Base-by-base conservation (phyloP, 768 basidiomycete species). In the Agrocybe pediades region DNA sequence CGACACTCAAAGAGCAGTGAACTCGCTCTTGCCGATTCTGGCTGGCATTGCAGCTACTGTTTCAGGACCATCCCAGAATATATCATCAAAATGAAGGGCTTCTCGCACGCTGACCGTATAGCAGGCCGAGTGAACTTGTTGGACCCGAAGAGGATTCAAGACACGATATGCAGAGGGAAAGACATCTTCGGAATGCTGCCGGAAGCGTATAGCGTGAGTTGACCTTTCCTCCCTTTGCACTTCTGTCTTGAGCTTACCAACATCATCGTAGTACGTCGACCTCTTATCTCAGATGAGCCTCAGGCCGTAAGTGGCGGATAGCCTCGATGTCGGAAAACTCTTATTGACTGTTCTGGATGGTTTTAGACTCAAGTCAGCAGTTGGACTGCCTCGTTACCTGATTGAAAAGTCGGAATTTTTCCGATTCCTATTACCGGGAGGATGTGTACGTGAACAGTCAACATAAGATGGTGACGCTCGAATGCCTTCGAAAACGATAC, bases 31-130 rank as follows among this genome's bases (percentile, higher is more conserved):
- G 80, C 82, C 19, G 83, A 87, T 63, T 70, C 83, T n/a, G 85
- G 84, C 1, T 87, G 84, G 84, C 84, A 87, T 60, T 86, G 84
- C 69, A 82, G 81, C 52, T 86, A 81, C 69, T 86, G 85, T 67
- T 87, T 86, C 75, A 72, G 79, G 41, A 77, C 79, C 11, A 71
- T 86, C 45, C 66, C 74, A 7, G 84, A 87, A 63, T 85, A 83
- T 57, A 68, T 75, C 23, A 71, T 77, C 62, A 85, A 85, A 69
- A 84, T 85, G 82, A 67, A 65, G 55, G 82, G 79, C 4, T 86
- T 80, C 68, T 84, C 82, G 7, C 85, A 86, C 68, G 75, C 81
- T 8, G 84, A 86, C 59, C 80, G 84, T 30, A 78, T 85, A 25
- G 81, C 77, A 27, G 80, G 81, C 6, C 67, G 69, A 41, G 58